phyloP scores from a whole-genome alignment of 2,329 filamentous ascomycete species.

The Chaetomiaceae sp. region DNA sequence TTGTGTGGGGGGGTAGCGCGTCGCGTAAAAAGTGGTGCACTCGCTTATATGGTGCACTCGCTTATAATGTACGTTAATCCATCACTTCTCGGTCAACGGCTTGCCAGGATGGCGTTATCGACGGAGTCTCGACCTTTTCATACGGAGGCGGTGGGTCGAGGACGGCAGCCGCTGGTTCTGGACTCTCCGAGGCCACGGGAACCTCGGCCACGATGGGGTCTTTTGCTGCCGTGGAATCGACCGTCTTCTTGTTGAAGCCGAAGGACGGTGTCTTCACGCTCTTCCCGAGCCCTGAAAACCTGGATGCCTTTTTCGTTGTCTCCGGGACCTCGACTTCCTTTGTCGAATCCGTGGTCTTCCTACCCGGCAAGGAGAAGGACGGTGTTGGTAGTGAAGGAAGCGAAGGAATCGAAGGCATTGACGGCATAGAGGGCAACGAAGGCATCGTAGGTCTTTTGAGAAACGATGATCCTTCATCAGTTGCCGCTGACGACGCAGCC shows the following conservation, averaged over 20 bases:
- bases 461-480: not conserved
- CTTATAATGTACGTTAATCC: no score
- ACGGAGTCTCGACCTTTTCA: not conserved
- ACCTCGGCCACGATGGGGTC: not conserved
- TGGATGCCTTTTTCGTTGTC: not conserved
- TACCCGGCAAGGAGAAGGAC: not conserved
- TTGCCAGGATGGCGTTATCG: not conserved
- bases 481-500: not conserved
- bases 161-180: not conserved
- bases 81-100: not conserved
- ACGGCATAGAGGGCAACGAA: not conserved
- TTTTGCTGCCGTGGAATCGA: not conserved
- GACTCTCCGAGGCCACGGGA: not conserved
- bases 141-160: not conserved
- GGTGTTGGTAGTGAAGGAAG: slow-evolving; percentile 4
- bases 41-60: no score
- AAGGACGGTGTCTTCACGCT: not conserved
- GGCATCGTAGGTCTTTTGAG: slow-evolving; percentile 6
- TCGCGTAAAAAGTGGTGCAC: no score
- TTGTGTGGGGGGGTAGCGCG: no score
- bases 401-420: not conserved
- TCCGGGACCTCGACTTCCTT: not conserved
- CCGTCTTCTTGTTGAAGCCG: not conserved
- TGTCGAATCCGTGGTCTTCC: not conserved
- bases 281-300: not conserved